Base-by-base conservation (phyloP, 1,284 basidiomycete genomes). In the Peniophora sp. region DNA sequence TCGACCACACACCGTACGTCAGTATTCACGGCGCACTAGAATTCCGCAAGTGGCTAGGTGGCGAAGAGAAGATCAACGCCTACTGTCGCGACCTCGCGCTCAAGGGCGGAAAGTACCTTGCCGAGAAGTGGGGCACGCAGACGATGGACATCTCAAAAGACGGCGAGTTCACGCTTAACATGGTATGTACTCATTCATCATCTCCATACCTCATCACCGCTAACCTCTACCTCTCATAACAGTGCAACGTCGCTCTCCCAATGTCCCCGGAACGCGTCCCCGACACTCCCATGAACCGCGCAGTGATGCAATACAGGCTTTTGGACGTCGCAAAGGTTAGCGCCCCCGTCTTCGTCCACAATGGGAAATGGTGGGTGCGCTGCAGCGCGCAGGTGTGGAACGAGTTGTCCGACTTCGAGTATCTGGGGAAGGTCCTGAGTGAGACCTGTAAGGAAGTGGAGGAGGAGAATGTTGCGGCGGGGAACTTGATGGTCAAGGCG, bases 41-140 rank as follows among this genome's bases (percentile, higher is more conserved):
- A 44, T 95, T 93, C 69, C 77, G 92, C 23, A 62, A 79, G 48
- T 85, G 81, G 77, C 71, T 95, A 19, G 93, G 92, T 1, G 93
- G 93, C 2, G 93, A 96, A 67, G 69, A 77, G 16, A 77, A 77
- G 51, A 92, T 95, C 55, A 83, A 85, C 60, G 72, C 69, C 3
- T 92, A 95, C 65, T 90, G 81, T 59, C 85, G 85, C 60, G 63
- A 73, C 6, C 75, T 95, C 22, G 93, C 92, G 0, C 58, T 86
- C 1, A 69, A 75, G 50, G 93, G 91, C 17, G 91, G 89, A 0
- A 74, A 76, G 53, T 69, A 70, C 12, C 71, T 93, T 2, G 79
- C 81, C 0, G 74, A 83, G 55, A 65, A 84, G 2, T 67, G 91
- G 32, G 81, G 79, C 5, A 92, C 90, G 1, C 63, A 65, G 0